Evolutionary conservation across 192 early-diverging fungal species (phyloP), one percentile per base, ranked within the genome.

Genomic region (Linnemannia schmuckeri): DNA sequence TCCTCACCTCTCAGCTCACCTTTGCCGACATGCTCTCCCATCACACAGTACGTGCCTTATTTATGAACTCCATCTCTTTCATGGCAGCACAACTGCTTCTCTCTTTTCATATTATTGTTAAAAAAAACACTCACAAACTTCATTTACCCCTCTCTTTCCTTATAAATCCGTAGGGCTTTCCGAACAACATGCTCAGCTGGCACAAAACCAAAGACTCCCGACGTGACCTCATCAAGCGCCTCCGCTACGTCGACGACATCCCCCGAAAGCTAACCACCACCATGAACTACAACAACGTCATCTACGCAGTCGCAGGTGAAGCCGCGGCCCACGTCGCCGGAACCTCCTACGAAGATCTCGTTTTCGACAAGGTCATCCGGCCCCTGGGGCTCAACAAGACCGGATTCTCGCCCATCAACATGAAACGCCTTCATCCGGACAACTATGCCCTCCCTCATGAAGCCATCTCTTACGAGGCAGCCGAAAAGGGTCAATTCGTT

Each of bases 301-400:
- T 72, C n/a, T 78, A 83, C 47, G 15, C 49, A 18, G 71, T 83
- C 37, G 76, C 82, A 0, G 82, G 82, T 4, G 82, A 77, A 22
- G 72, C 82, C 6, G 76, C 70, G 1, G 82, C 55, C 35, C 66
- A 74, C 6, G 72, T 78, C 4, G 82, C 42, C 0, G 72, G 72
- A 8, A 69, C 57, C 0, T 46, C 81, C 0, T 77, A 69, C 30
- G 82, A 83, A 40, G 33, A 69, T 0, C 44, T 78, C 6, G 76
- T 83, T 15, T 18, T 27, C 1, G 52, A 30, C 38, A 83, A 78
- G 24, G 54, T 83, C 41, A 74, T 83, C 38, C 37, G 37, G 10
- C 76, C 82, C 2, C 27, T 78, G 10, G 82, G 82, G 0, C 38
- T 83, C 17, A 33, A 44, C 27, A 61, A 75, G 3, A 74, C 76